Evolutionary conservation across 1,139 yeast species (phyloP), one percentile per base, ranked within the genome.

Genomic region (Pichia sp.): DNA sequence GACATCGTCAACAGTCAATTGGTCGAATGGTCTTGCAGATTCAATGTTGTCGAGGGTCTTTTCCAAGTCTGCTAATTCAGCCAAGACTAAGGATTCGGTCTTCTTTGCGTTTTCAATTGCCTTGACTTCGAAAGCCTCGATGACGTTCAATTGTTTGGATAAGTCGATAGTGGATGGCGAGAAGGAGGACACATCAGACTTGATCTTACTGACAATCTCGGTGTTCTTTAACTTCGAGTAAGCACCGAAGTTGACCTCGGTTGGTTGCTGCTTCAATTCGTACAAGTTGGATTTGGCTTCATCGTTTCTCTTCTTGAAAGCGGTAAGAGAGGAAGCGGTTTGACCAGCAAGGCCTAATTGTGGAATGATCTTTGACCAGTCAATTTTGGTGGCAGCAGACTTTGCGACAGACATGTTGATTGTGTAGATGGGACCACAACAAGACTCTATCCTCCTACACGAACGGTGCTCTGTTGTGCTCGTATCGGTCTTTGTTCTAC

Each of bases 271-370:
- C 68, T 82, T 76, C 65, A 91, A 79, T 58, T 83, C 83, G 63
- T 78, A 74, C 65, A 87, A 75, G 68, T 80, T 80, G 75, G 89
- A 86, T 77, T 90, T 86, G 64, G 99, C 98, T 71, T 93, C 99
- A 67, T 93, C 98, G 74, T 89, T 86, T 81, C 99, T 87, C 87
- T 95, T 93, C 78, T 91, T 93, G 86, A 93, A 93, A 43, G 95
- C 81, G 54, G 93, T 81, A 70, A 93, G 79, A 45, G 96, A 82
- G 54, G 88, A 70, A 58, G 96, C 95, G 60, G 99, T 93, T 69
- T 85, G 75, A 58, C 99, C 99, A 58, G 96, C 83, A 70, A 93
- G 81, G 56, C 97, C 96, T 69, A 93, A 81, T 62, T 93, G 83
- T 63, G 95, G 77, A 69, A 88, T 81, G 69, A 93, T 84, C 75